These are phyloP conservation scores for Thermothielavioides terrestris DNA, from an alignment of 495 filamentous ascomycete species.

Conservation along the genomic window DNA sequence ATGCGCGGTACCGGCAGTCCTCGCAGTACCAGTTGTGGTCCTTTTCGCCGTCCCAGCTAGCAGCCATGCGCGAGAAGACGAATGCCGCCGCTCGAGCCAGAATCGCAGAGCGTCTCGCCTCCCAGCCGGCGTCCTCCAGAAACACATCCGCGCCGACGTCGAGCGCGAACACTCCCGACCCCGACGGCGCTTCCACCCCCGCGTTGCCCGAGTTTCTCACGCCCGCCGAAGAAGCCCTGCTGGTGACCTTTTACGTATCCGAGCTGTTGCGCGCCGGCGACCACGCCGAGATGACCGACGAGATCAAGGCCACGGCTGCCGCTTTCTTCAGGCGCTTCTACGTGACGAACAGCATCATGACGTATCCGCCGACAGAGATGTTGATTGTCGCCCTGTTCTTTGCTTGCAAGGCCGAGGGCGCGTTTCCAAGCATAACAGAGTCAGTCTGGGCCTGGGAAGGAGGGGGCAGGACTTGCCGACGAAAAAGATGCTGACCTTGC, in stretches of 20 bases:
- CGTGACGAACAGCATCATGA: constrained; percentile 87
- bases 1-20: constrained; percentile 82
- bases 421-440: constrained; percentile 61
- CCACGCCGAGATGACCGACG: constrained; percentile 66
- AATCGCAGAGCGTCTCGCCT: constrained; percentile 43
- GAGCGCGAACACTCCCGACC: constrained; percentile 28
- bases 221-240: constrained; percentile 66
- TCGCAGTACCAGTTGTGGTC: constrained; percentile 91
- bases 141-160: constrained; percentile 26
- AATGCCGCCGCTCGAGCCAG: constrained; percentile 65
- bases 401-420: constrained; percentile 81
- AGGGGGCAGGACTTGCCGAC: no score
- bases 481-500: not conserved
- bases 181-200: constrained; percentile 23
- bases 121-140: constrained; percentile 12
- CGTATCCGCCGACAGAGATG: constrained; percentile 81
- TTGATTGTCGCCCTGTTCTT: constrained; percentile 82
- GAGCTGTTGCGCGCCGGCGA: constrained; percentile 67
- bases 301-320: constrained; percentile 81
- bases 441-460: no score
- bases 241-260: constrained; percentile 73
- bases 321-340: constrained; percentile 93
- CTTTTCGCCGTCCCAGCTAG: constrained; percentile 68
- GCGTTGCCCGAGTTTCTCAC: constrained; percentile 62
- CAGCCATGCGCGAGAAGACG: constrained; percentile 60